Evolutionary conservation across 345 rosid species (phyloP).

Genomic region (Syzygium aromaticum): DNA sequence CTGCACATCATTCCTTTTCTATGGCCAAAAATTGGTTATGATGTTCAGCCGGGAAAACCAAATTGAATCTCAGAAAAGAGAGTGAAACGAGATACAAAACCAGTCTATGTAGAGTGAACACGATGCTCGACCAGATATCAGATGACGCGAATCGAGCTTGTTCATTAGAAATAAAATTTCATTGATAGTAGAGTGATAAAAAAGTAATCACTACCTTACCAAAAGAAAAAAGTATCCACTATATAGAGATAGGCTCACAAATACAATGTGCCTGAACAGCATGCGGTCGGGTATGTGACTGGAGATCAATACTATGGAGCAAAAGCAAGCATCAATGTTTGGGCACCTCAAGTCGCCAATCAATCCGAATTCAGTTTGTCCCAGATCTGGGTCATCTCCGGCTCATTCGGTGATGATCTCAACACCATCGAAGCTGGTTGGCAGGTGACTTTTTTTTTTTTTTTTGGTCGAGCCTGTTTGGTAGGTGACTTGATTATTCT

Average conservation of each 20-base stretch:
- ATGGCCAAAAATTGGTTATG: not conserved
- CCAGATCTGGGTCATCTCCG: constrained; percentile 94
- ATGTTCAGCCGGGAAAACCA: not conserved
- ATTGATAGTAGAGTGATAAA: not conserved
- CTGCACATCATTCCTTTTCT: not conserved
- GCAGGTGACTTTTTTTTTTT: constrained; percentile 36
- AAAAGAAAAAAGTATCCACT: not conserved
- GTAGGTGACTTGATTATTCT: constrained; percentile 37
- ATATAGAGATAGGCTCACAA: not conserved
- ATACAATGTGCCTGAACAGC: constrained; percentile 30
- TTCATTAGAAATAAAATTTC: not conserved
- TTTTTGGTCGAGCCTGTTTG: constrained; percentile 74
- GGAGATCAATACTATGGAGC: constrained; percentile 94
- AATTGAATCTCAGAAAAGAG: not conserved
- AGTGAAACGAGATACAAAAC: not conserved
- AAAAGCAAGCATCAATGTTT: constrained; percentile 92
- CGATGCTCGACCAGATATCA: not conserved
- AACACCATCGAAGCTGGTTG: constrained; percentile 99
- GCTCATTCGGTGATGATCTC: constrained; percentile 84
- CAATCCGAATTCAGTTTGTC: constrained; percentile 90
- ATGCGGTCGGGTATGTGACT: constrained; percentile 86
- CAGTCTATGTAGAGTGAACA: not conserved
- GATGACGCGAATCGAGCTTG: not conserved
- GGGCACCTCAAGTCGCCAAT: constrained; percentile 79
- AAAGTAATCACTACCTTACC: no score